Evolutionary conservation across 768 basidiomycete species (phyloP).

Genomic region (Hericium alpestre): DNA sequence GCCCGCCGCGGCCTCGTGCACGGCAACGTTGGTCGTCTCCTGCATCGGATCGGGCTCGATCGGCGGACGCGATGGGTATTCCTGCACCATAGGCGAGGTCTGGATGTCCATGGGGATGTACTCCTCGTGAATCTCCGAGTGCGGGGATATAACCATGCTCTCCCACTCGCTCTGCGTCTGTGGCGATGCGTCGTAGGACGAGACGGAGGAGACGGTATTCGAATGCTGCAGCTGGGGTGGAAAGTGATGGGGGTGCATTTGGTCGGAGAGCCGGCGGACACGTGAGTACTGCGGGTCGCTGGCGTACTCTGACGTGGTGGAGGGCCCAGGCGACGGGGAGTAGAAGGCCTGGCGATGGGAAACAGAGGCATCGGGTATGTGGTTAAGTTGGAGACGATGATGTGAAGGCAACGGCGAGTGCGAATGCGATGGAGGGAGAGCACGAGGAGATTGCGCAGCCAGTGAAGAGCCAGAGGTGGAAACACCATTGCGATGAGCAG

Average conservation of each 20-base stretch:
- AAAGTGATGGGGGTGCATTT: constrained; percentile 7
- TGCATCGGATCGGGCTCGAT: constrained; percentile 27
- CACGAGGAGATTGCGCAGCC: constrained; percentile 10
- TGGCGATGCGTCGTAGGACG: constrained; percentile 12
- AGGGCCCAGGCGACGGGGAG: not conserved
- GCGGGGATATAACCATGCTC: constrained; percentile 54
- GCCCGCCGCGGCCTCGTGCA: constrained; percentile 27
- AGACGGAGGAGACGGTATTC: constrained; percentile 9
- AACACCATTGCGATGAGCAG: constrained; percentile 14
- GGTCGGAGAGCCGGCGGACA: not conserved
- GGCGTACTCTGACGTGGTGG: not conserved
- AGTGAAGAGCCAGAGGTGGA: constrained; percentile 8
- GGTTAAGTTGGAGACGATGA: not conserved
- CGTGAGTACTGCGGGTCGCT: constrained; percentile 9
- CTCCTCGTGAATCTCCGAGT: constrained; percentile 36
- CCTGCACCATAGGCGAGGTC: constrained; percentile 42
- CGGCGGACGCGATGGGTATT: constrained; percentile 35
- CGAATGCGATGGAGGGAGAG: constrained; percentile 5
- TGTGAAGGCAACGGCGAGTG: constrained; percentile 1
- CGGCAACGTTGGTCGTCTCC: constrained; percentile 26
- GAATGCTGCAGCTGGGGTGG: constrained; percentile 11
- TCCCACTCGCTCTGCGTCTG: constrained; percentile 28
- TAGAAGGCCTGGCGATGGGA: constrained; percentile 13
- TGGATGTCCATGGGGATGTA: constrained; percentile 36
- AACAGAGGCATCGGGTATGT: constrained; percentile 6